Conservation (phyloP, 345 rosid species). For the Melastoma malabathricum region DNA sequence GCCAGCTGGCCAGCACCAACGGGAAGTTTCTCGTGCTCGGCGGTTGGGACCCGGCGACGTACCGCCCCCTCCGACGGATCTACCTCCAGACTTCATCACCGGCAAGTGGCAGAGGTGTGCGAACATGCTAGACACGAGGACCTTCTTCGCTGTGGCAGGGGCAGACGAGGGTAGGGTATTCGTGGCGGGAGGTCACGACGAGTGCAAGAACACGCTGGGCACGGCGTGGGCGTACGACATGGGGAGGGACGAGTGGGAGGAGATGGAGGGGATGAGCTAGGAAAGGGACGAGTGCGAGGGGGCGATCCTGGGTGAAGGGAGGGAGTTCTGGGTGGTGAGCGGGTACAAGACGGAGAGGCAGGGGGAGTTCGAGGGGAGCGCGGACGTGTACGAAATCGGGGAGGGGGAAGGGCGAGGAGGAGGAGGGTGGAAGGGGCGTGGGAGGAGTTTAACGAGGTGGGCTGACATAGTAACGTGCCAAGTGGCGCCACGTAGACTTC, state of each 20-base stretch:
- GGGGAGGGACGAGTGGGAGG: constrained; percentile 39
- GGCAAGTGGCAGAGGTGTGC: constrained; percentile 33
- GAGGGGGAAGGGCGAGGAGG: constrained; percentile 33
- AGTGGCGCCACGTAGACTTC: too few species aligned
- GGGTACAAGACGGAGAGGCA: constrained; percentile 49
- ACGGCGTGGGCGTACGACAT: constrained; percentile 48
- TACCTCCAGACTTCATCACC: constrained; percentile 35
- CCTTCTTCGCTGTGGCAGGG: constrained; percentile 49
- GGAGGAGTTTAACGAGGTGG: too few species aligned
- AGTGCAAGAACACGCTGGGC: constrained; percentile 47
- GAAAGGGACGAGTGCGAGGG: too few species aligned
- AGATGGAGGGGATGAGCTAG: constrained; percentile 32
- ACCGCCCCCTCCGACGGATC: too few species aligned
- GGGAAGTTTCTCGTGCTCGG: constrained; percentile 54
- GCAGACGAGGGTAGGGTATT: constrained; percentile 17
- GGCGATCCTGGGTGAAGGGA: too few species aligned
- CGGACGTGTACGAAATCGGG: constrained; percentile 19
- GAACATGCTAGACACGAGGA: constrained; percentile 39
- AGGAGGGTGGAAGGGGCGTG: too few species aligned
- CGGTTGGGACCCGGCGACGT: constrained; percentile 52
- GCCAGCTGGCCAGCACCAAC: too few species aligned
- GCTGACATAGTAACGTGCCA: too few species aligned
- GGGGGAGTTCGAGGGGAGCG: constrained; percentile 40
- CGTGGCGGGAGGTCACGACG: constrained; percentile 59
- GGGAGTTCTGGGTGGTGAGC: too few species aligned